Evolutionary conservation across 805 yeast genomes (phyloP), one percentile per base, ranked within the genome.

Genomic region (Candida easanensis): DNA sequence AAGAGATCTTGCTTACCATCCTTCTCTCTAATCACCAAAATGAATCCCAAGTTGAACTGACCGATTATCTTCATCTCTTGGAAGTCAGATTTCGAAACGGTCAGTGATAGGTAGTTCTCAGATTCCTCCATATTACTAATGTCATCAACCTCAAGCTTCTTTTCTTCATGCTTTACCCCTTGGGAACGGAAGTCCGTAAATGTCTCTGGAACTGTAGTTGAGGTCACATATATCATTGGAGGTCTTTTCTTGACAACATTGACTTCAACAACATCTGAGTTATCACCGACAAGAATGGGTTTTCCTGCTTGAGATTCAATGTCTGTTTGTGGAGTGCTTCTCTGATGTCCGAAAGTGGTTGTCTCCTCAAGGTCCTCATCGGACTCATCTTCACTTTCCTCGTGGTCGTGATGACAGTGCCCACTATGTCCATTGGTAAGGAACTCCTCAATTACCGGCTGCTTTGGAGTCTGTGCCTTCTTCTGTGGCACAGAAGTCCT

Each of bases 21-120:
- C 4, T 41, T 51, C 3, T 60, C 59, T 39, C 80, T 70, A 3
- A 77, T 74, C 0, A 87, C 93, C 16, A 90, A 60, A n/a, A 93
- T 88, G 54, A 93, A 93, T 0, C 98, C 99, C n/a, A 85, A 65
- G 61, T 93, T 93, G 66, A 93, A 93, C 64, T 93, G 99, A 0
- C 99, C 99, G 6, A 91, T 77, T 11, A 93, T 66, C 32, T 73
- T 63, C 98, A 93, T 91, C 4, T 71, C 60, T 3, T 61, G 53
- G 56, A 93, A 93, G 54, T 93, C 96, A 0, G 68, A 54, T 58
- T 90, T 91, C 8, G 76, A 69, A 2, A 91, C 79, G 0, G 77
- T 76, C 41, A 84, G 65, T 0, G 84, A 73, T 38, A 87, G 62
- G 33, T 71, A 65, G 32, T 70, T 66, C 48, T 84, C 90, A 7